Base-by-base conservation (phyloP, 441 rosid genomes). In the Populus trichocarpa region DNA sequence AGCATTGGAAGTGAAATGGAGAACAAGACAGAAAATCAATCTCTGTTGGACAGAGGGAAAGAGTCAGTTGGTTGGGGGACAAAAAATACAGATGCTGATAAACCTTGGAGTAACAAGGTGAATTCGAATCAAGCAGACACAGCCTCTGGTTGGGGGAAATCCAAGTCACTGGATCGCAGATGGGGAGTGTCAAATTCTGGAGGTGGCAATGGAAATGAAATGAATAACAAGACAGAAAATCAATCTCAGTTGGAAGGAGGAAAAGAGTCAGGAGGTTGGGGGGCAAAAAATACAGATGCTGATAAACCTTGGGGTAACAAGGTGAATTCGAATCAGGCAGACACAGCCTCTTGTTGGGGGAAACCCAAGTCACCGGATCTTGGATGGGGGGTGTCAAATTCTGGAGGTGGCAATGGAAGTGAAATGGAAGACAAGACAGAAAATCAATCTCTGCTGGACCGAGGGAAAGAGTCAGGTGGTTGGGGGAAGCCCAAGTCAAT, bases 401-500 rank as follows among this genome's bases (percentile, higher is more conserved):
- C 16, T 22, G 73, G 32, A 70, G 87, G 38, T 42, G 72, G 72
- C 61, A 82, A 77, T 33, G 8, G 8, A 33, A 33, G 36, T 33
- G 36, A 33, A 33, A 33, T 33, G 72, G 87, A 81, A 42, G 83
- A 33, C 36, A 33, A 33, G 36, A 33, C 36, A 33, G 36, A 33
- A 33, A 33, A 33, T 33, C 36, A 33, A 33, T 33, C 36, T 33
- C 6, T 33, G 36, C 8, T 33, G 36, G 36, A 33, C 36, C 36
- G 8, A 33, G 36, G 36, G 36, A 33, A 33, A 33, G 36, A 33
- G 36, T 33, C 36, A 33, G 36, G 68, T 23, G 22, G 67, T 28
- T 83, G 88, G 87, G 82, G 73, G 25, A 77, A 69, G 36, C 77
- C 78, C 11, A 50, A 70, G 30, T 61, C 75, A 36, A 35, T 23